phyloP scores from a whole-genome alignment of 345 rosid genomes.

The Erucastrum elatum region DNA sequence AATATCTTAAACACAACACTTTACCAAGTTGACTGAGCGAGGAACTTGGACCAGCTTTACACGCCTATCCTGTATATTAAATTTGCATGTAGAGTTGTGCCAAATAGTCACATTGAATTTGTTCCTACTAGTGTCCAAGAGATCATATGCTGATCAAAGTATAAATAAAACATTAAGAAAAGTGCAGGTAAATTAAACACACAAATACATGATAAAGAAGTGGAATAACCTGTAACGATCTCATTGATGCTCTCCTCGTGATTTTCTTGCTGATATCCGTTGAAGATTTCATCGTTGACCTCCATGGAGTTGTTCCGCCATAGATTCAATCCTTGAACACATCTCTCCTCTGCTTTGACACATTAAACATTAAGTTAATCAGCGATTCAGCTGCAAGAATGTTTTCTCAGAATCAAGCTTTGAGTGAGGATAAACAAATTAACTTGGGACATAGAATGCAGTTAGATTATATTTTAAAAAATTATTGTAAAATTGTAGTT shows the following conservation, averaged over 20 bases:
- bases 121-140: constrained; percentile 56
- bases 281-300: constrained; percentile 67
- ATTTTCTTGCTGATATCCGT: constrained; percentile 69
- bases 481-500: not conserved
- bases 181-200: not conserved
- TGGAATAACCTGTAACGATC: constrained; percentile 64
- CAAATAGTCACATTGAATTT: constrained; percentile 69
- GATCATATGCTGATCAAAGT: constrained; percentile 68
- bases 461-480: not conserved
- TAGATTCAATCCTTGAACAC: constrained; percentile 48
- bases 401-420: constrained; percentile 18
- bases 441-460: not conserved
- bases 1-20: constrained; percentile 3
- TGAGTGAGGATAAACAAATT: not conserved
- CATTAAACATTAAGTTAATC: not conserved
- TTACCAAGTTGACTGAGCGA: constrained; percentile 84
- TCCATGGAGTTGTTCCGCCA: constrained; percentile 70
- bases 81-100: constrained; percentile 71
- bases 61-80: constrained; percentile 18
- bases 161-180: constrained; percentile 29
- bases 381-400: not conserved
- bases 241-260: constrained; percentile 58
- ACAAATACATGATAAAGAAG: constrained; percentile 1
- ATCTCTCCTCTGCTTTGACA: constrained; percentile 25
- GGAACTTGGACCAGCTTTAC: constrained; percentile 55